Percentiles rank a stretch among this genome's conserved stretches.
Evolutionary conservation across 1,139 yeast species (phyloP).

Genomic region (Kazachstania sp.): DNA sequence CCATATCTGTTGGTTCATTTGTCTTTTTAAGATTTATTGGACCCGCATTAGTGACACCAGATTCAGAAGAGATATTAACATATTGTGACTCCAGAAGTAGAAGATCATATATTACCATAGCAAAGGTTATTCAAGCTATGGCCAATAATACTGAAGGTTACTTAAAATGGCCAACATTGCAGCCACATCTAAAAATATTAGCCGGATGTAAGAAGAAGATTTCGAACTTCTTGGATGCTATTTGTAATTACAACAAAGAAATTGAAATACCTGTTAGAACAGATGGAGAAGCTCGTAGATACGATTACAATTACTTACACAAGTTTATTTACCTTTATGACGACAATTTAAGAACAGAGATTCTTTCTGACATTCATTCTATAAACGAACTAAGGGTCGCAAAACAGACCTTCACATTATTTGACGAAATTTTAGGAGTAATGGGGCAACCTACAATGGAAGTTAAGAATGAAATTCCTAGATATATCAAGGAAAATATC

Average conservation of each 20-base stretch:
- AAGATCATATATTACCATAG: constrained; percentile 69
- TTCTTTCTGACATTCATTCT: constrained; percentile 25
- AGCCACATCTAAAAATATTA: constrained; percentile 37
- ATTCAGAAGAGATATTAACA: constrained; percentile 46
- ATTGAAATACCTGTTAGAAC: constrained; percentile 13
- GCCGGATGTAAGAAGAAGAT: constrained; percentile 40
- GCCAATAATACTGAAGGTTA: constrained; percentile 67
- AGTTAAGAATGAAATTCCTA: constrained; percentile 48
- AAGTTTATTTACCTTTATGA: constrained; percentile 57
- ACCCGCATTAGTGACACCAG: constrained; percentile 89
- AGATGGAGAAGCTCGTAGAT: constrained; percentile 12
- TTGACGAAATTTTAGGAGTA: constrained; percentile 30
- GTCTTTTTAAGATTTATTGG: constrained; percentile 76
- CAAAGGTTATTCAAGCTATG: constrained; percentile 76
- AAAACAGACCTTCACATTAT: constrained; percentile 16
- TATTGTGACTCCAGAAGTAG: constrained; percentile 43
- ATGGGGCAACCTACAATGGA: constrained; percentile 40
- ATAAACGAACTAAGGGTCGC: constrained; percentile 22
- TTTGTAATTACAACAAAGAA: constrained; percentile 24
- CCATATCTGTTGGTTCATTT: constrained; percentile 79
- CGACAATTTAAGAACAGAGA: constrained; percentile 41
- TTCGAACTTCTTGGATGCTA: constrained; percentile 38
- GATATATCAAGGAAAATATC: constrained; percentile 41
- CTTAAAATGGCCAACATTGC: constrained; percentile 54
- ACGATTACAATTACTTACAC: constrained; percentile 55